Percentiles rank a stretch among this genome's conserved stretches.
Conservation (phyloP, 768 basidiomycete species). For the Xerocomellus amylosporus region DNA sequence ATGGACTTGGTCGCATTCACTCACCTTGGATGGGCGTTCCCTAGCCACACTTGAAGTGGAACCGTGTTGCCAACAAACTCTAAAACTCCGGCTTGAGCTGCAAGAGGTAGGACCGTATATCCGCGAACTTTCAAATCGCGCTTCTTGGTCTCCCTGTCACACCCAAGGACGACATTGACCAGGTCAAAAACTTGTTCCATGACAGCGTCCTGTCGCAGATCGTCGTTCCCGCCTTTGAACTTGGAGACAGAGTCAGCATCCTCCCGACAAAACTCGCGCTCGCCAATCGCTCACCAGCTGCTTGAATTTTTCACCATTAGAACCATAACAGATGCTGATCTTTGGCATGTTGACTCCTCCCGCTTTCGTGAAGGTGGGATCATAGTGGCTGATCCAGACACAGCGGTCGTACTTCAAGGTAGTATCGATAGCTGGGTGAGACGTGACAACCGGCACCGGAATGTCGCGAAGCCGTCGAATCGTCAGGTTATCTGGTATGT, state of each 20-base stretch:
- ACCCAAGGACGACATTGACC: constrained; percentile 71
- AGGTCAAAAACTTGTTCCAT: constrained; percentile 98
- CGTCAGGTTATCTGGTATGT: constrained; percentile 44
- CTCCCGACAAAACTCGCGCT: background rate
- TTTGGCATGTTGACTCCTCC: constrained; percentile 87
- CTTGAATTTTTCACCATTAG: constrained; percentile 61
- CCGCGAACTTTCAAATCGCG: constrained; percentile 73
- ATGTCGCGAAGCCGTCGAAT: constrained; percentile 53
- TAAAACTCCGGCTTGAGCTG: constrained; percentile 74
- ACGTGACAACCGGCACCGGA: constrained; percentile 83
- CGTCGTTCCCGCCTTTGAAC: constrained; percentile 93
- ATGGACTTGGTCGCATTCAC: constrained; percentile 13
- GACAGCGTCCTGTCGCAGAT: constrained; percentile 94
- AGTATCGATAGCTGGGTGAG: constrained; percentile 63
- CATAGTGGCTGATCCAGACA: constrained; percentile 67
- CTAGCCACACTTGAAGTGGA: constrained; percentile 63
- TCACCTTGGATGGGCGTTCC: constrained; percentile 58
- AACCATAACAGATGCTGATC: constrained; percentile 66
- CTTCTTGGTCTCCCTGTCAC: constrained; percentile 72
- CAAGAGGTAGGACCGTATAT: constrained; percentile 88
- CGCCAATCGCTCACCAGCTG: constrained; percentile 63
- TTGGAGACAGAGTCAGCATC: constrained; percentile 30
- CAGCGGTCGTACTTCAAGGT: constrained; percentile 66
- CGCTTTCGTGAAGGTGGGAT: constrained; percentile 53
- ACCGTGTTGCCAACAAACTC: constrained; percentile 86